A percentile compares a stretch with the other conserved stretches of the same genome.
phyloP scores from a whole-genome alignment of 2,329 filamentous ascomycete species.

The Mycocentrospora acerina region DNA sequence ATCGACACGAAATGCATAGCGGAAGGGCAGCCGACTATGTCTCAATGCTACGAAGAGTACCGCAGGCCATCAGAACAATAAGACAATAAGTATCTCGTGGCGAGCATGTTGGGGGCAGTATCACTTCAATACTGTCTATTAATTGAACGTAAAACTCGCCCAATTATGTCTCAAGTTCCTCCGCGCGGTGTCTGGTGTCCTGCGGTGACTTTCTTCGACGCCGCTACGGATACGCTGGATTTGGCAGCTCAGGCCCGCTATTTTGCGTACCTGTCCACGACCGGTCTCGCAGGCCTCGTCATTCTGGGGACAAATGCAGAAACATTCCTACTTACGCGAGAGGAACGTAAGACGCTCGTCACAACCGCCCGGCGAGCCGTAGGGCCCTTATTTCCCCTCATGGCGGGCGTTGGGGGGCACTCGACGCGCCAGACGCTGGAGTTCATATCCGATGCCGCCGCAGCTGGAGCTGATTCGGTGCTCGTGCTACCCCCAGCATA shows the following conservation, averaged over 20 bases:
- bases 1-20: not conserved
- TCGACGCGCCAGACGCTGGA: constrained; percentile 45
- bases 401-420: constrained; percentile 45
- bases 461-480: constrained; percentile 43
- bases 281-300: constrained; percentile 46
- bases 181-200: constrained; percentile 30
- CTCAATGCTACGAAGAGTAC: too few relatives aligned
- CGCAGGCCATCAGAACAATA: too few relatives aligned
- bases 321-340: constrained; percentile 45
- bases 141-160: too few relatives aligned
- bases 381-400: constrained; percentile 42
- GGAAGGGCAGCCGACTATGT: too few relatives aligned
- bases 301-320: constrained; percentile 47
- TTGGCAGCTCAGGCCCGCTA: constrained; percentile 43
- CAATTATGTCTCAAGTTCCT: constrained; percentile 15
- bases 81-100: too few relatives aligned
- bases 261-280: constrained; percentile 44
- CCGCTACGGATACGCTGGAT: constrained; percentile 38
- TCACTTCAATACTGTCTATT: too few relatives aligned
- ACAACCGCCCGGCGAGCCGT: constrained; percentile 41
- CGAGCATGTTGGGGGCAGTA: too few relatives aligned
- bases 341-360: constrained; percentile 43
- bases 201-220: constrained; percentile 47
- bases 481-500: constrained; percentile 46
- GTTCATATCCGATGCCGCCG: constrained; percentile 41